Evolutionary conservation across 306 rosid species (phyloP).

Genomic region (Amphicarpaea edgeworthii): DNA sequence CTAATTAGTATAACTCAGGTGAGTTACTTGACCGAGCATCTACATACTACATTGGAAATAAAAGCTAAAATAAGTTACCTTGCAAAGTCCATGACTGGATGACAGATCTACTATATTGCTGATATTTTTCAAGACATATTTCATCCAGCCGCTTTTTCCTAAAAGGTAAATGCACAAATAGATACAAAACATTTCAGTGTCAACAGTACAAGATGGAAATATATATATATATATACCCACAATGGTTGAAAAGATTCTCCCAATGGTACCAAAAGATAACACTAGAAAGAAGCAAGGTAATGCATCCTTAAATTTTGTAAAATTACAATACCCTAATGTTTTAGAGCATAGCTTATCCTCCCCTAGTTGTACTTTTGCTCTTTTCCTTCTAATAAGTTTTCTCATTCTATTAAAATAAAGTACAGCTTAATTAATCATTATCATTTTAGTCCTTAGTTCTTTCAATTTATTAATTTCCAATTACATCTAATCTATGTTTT

Average conservation of each 20-base stretch:
- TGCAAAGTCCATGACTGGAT: conserved; percentile 95
- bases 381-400: too few species aligned
- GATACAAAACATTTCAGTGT: conserved; percentile 18
- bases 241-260: neutral
- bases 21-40: conserved; percentile 4
- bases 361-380: too few species aligned
- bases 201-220: neutral
- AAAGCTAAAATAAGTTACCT: conserved; percentile 57
- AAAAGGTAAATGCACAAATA: conserved; percentile 23
- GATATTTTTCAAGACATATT: conserved; percentile 75
- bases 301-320: neutral
- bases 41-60: neutral
- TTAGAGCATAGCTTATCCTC: too few species aligned
- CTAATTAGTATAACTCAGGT: too few species aligned
- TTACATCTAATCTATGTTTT: too few species aligned
- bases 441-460: too few species aligned
- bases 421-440: too few species aligned
- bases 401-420: too few species aligned
- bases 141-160: conserved; percentile 91
- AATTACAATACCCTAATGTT: neutral
- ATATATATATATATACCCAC: neutral
- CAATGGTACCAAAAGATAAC: too few species aligned
- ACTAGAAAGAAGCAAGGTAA: neutral
- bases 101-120: conserved; percentile 84
- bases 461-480: too few species aligned